Evolutionary conservation across 2,329 filamentous ascomycete genomes (phyloP).

Genomic region (Cytospora mali): DNA sequence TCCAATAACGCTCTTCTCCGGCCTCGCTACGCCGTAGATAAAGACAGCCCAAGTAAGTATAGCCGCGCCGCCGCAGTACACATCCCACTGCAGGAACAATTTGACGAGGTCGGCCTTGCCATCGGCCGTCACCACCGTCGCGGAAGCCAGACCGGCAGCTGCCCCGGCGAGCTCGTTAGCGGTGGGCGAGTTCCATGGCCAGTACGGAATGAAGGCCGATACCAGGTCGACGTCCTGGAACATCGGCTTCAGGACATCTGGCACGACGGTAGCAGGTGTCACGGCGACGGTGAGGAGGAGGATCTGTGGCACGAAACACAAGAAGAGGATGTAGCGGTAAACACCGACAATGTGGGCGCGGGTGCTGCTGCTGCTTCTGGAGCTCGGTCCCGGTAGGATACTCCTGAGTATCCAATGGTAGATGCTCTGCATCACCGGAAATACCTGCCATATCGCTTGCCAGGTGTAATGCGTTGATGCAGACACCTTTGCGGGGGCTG

Average conservation of each 20-base stretch:
- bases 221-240: conserved; percentile 34
- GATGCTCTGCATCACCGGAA: conserved; percentile 49
- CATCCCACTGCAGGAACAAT: conserved; percentile 52
- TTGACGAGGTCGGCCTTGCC: conserved; percentile 45
- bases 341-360: background rate
- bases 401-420: conserved; percentile 39
- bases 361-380: background rate
- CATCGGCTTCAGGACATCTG: conserved; percentile 35
- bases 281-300: conserved; percentile 44
- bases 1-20: conserved; percentile 25
- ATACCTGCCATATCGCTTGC: conserved; percentile 54
- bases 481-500: conserved; percentile 42
- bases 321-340: conserved; percentile 33
- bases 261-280: conserved; percentile 38
- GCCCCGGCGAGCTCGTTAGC: conserved; percentile 42
- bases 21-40: conserved; percentile 37
- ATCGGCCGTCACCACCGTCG: conserved; percentile 36
- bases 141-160: background rate
- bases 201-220: conserved; percentile 36
- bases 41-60: conserved; percentile 49
- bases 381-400: conserved; percentile 11
- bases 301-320: conserved; percentile 45
- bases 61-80: conserved; percentile 45
- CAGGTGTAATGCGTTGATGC: conserved; percentile 48
- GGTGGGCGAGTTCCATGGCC: conserved; percentile 39